phyloP scores from a whole-genome alignment of 768 basidiomycete genomes.

The Boletus subparvulus region DNA sequence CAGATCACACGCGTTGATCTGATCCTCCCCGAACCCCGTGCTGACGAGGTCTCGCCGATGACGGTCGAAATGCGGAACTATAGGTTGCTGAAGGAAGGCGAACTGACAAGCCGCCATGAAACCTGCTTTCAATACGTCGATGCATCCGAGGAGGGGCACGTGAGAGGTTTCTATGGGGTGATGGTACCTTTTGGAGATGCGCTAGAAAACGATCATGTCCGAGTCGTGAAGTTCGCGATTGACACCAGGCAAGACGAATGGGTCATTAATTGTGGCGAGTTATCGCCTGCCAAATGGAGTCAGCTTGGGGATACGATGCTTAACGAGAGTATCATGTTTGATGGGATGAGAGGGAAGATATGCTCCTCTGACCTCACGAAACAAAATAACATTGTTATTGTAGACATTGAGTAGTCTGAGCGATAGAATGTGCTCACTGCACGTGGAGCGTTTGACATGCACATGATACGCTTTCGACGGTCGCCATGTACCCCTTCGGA shows the following conservation, averaged over 20 bases:
- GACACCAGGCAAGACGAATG: conserved; percentile 3
- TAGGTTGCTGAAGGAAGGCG: background rate
- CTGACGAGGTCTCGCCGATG: background rate
- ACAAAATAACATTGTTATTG: background rate
- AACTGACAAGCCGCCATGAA: too few relatives aligned
- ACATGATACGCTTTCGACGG: too few relatives aligned
- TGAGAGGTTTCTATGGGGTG: background rate
- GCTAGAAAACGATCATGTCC: background rate
- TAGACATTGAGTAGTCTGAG: background rate
- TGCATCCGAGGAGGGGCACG: background rate
- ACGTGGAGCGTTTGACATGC: too few relatives aligned
- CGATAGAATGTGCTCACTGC: too few relatives aligned
- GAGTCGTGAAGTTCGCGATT: background rate
- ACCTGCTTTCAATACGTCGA: background rate
- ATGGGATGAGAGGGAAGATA: background rate
- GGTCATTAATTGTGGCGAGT: background rate
- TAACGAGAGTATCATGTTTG: background rate
- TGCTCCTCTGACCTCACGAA: background rate
- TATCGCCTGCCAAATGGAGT: background rate
- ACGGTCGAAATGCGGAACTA: background rate
- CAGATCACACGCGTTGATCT: background rate
- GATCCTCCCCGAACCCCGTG: background rate
- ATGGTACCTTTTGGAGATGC: too few relatives aligned
- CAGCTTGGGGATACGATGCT: too few relatives aligned
- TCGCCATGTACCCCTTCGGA: too few relatives aligned